phyloP scores from a whole-genome alignment of 352 stramenopile genomes.

The Globisporangium canariense region DNA sequence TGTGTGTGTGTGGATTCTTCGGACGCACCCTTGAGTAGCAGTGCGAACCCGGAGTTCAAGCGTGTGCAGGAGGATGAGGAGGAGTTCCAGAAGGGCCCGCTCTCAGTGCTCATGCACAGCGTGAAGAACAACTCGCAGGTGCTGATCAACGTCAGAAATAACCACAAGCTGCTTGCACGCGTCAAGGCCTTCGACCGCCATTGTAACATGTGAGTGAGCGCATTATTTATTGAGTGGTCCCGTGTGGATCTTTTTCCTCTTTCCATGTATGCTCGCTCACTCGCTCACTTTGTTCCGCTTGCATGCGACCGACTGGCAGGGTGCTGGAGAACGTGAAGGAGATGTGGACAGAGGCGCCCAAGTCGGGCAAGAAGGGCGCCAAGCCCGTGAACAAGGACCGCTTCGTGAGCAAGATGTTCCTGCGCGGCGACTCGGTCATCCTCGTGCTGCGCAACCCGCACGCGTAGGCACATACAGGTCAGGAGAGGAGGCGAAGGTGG shows the following conservation, averaged over 20 bases:
- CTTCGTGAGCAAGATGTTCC: conserved; percentile 99
- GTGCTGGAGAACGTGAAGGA: conserved; percentile 99
- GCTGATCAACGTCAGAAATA: conserved; percentile 99
- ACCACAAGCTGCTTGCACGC: conserved; percentile 98
- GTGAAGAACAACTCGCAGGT: conserved; percentile 98
- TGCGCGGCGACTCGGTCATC: conserved; percentile 99
- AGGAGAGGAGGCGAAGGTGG: not conserved
- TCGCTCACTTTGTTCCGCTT: not conserved
- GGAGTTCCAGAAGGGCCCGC: conserved; percentile 95
- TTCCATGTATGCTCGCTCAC: not conserved
- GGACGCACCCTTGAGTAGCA: conserved; percentile 11
- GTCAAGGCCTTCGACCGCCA: conserved; percentile 99
- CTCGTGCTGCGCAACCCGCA: conserved; percentile 97
- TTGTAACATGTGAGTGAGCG: conserved; percentile 94
- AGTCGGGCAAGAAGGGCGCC: conserved; percentile 95
- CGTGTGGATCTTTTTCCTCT: not conserved
- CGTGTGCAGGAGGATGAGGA: conserved; percentile 87
- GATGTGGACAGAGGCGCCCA: conserved; percentile 99
- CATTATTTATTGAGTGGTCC: not conserved
- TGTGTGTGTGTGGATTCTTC: not conserved
- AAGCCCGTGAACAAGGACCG: conserved; percentile 98
- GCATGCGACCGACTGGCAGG: conserved; percentile 39
- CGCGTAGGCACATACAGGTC: conserved; percentile 34
- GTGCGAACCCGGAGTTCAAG: conserved; percentile 64
- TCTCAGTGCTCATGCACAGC: conserved; percentile 97